Evolutionary conservation across 164 flowering plant species (phyloP).

Genomic region (Pachysandra terminalis): DNA sequence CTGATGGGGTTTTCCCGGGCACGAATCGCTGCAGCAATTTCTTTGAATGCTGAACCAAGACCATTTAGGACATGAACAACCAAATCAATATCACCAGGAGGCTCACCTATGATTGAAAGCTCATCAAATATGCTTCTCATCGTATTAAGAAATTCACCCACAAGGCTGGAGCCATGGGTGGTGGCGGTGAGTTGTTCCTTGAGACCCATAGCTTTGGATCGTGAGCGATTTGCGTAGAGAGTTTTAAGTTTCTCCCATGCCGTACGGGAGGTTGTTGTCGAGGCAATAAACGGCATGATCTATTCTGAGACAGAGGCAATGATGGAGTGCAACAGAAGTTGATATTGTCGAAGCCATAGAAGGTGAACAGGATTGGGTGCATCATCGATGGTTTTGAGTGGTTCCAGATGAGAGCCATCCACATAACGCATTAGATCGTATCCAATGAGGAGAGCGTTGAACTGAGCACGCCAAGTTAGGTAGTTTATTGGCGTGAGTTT

Average conservation of each 20-base stretch:
- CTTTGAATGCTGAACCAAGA: not conserved
- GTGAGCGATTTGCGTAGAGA: slow-evolving; percentile 10
- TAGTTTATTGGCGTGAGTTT: slow-evolving; percentile 11
- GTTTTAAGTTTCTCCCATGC: slow-evolving; percentile 5
- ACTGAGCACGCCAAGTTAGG: slow-evolving; percentile 4
- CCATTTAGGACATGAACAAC: not conserved
- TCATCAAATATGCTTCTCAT: not conserved
- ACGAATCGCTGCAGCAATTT: not conserved
- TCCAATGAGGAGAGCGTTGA: slow-evolving; percentile 3
- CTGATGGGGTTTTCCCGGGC: not conserved
- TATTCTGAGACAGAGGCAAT: not conserved
- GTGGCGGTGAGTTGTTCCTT: not conserved
- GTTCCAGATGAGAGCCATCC: slow-evolving; percentile 5
- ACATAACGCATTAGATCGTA: slow-evolving; percentile 9
- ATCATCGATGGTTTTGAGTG: not conserved
- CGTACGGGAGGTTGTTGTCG: not conserved
- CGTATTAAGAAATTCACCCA: not conserved
- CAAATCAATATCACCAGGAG: not conserved
- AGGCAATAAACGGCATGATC: slow-evolving; percentile 6
- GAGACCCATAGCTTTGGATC: slow-evolving; percentile 4
- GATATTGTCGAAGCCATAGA: slow-evolving; percentile 3
- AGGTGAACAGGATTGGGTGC: not conserved
- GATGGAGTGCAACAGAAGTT: not conserved
- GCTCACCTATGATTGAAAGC: not conserved
- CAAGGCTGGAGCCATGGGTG: not conserved